These are phyloP conservation scores for Populus tomentosa DNA, from an alignment of 441 rosid species.

Conservation along the genomic window DNA sequence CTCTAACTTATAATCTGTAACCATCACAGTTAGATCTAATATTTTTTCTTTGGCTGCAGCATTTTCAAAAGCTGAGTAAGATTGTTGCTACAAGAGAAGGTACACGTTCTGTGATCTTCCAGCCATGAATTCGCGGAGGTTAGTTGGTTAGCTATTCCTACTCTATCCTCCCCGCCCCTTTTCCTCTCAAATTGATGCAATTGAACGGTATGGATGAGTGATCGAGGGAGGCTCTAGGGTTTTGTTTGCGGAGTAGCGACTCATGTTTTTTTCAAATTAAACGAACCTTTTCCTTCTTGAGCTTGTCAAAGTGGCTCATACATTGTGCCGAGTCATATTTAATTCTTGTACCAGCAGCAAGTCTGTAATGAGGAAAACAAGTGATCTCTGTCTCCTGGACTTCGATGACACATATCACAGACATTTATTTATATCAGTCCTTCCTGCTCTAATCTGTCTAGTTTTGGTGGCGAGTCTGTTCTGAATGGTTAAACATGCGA, in stretches of 20 bases:
- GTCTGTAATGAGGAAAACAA: too few relatives aligned
- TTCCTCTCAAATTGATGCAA: background rate
- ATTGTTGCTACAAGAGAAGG: background rate
- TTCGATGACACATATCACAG: too few relatives aligned
- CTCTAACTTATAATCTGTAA: too few relatives aligned
- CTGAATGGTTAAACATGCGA: background rate
- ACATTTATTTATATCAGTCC: background rate
- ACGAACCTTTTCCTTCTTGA: background rate
- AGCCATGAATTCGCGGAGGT: constrained; percentile 50
- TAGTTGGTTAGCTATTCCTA: constrained; percentile 14
- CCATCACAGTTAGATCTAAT: background rate
- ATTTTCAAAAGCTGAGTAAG: background rate
- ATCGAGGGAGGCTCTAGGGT: background rate
- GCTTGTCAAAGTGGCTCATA: background rate
- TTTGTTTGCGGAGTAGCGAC: background rate
- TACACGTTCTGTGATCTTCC: background rate
- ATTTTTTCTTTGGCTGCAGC: background rate
- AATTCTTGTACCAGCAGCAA: background rate
- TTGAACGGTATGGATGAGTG: background rate
- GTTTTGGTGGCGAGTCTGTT: background rate
- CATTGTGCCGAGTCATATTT: background rate
- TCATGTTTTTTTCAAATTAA: background rate
- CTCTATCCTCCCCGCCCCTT: background rate
- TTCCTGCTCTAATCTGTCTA: background rate
- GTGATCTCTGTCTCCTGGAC: too few relatives aligned